Evolutionary conservation across 2,329 filamentous ascomycete species (phyloP), one percentile per base, ranked within the genome.

Genomic region (Eutypella sp.): DNA sequence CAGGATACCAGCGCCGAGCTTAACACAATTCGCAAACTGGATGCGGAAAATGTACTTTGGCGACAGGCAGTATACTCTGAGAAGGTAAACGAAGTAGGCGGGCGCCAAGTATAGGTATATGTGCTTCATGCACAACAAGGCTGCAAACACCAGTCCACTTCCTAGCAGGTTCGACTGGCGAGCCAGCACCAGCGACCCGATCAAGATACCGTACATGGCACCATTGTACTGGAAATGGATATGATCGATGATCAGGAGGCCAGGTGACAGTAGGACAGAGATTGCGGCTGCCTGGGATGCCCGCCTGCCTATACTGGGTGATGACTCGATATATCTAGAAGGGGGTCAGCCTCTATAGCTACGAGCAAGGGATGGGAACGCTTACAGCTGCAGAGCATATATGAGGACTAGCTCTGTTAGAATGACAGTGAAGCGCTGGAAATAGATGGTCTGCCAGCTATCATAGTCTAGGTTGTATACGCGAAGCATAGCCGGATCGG

Each of bases 161-260:
- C 75, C 72, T 11, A 97, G 76, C 27, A 93, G 73, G 0, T 87
- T 87, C 3, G 79, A 81, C 57, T 84, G 81, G 42, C 89, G 83
- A 6, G 90, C 89, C 48, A 95, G 71, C 2, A 95, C 86, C 40
- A 99, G 76, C 2, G 93, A 97, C 44, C 92, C 75, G 31, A 97
- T 79, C 42, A 99, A 74, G 37, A 97, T 73, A 31, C 93, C 93
- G 64, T 97, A 99, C 69, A 99, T 82, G 69, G 91, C 90, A 34
- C 93, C 92, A 71, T 99, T 99, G 73, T 99, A 99, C 73, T 99
- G 93, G 67, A 99, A 99, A 67, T 85, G 93, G 6, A 92, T 87
- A 62, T 99, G 93, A 62, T 99, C 93, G 65, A 99, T 97, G 63
- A 99, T 95, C 49, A 99, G 75, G 29, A 99, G 79, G 2, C 92